Conservation (phyloP, 768 basidiomycete species). For the Steccherinum ochraceum region DNA sequence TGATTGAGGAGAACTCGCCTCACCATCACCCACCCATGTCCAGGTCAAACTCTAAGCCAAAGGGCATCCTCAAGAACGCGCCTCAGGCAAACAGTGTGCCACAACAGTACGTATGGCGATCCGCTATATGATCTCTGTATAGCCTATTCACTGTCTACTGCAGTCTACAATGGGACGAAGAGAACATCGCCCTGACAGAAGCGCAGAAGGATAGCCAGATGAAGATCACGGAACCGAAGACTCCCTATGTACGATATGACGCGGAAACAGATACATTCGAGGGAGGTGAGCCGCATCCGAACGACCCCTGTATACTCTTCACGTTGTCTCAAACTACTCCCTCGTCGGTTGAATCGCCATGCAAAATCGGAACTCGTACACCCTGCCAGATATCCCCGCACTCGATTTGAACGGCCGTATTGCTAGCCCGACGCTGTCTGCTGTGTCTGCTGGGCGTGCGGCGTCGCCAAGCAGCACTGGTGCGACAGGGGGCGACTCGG, state of each 20-base stretch:
- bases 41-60: conserved; percentile 64
- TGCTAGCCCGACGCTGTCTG: conserved; percentile 33
- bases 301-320: not conserved
- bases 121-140: not conserved
- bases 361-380: not conserved
- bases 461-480: conserved; percentile 42
- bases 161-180: conserved; percentile 93
- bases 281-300: conserved; percentile 52
- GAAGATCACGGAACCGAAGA: conserved; percentile 99
- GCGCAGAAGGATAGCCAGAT: conserved; percentile 93
- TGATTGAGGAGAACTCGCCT: conserved; percentile 11
- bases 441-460: conserved; percentile 33
- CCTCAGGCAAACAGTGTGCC: conserved; percentile 37
- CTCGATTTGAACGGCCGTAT: conserved; percentile 53
- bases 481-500: conserved; percentile 52
- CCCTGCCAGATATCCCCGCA: conserved; percentile 67
- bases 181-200: conserved; percentile 87
- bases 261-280: conserved; percentile 80
- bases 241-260: conserved; percentile 90
- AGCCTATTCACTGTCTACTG: conserved; percentile 14
- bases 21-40: conserved; percentile 39
- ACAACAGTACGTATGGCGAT: conserved; percentile 44
- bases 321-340: not conserved
- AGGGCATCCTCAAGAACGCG: conserved; percentile 86
- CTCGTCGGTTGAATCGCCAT: not conserved